These are phyloP conservation scores for Gossypium raimondii DNA, from an alignment of 345 rosid genomes.

Conservation along the genomic window DNA sequence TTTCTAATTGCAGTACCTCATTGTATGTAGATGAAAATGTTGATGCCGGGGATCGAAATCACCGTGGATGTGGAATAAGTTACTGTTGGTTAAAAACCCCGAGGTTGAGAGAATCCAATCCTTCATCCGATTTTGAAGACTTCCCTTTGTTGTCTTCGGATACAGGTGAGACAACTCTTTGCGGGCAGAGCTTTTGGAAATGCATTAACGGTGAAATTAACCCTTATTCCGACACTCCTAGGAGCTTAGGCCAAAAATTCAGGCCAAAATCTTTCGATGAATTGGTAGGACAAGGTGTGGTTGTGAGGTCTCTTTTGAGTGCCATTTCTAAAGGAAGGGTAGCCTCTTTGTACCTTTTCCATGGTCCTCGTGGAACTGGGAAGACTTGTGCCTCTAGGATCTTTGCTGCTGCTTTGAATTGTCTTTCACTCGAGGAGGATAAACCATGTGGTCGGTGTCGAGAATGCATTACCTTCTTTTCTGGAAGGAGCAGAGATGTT, in stretches of 20 bases:
- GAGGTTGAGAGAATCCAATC: conserved; percentile 53
- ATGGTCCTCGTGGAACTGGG: conserved; percentile 94
- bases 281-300: conserved; percentile 81
- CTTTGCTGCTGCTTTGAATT: conserved; percentile 89
- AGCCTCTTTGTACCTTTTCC: conserved; percentile 72
- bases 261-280: conserved; percentile 75
- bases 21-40: conserved; percentile 48
- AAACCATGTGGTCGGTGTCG: conserved; percentile 88
- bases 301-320: conserved; percentile 66
- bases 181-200: conserved; percentile 33
- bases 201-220: conserved; percentile 25
- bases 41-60: conserved; percentile 32
- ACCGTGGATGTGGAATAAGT: conserved; percentile 61
- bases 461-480: conserved; percentile 63
- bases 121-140: conserved; percentile 64
- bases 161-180: conserved; percentile 22
- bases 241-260: conserved; percentile 73
- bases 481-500: conserved; percentile 65
- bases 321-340: conserved; percentile 72
- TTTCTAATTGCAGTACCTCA: conserved; percentile 42
- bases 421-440: conserved; percentile 61
- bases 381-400: conserved; percentile 87
- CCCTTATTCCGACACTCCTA: conserved; percentile 41
- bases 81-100: conserved; percentile 93
- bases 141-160: conserved; percentile 54